phyloP scores from a whole-genome alignment of 768 basidiomycete genomes.

The Russula sp. region DNA sequence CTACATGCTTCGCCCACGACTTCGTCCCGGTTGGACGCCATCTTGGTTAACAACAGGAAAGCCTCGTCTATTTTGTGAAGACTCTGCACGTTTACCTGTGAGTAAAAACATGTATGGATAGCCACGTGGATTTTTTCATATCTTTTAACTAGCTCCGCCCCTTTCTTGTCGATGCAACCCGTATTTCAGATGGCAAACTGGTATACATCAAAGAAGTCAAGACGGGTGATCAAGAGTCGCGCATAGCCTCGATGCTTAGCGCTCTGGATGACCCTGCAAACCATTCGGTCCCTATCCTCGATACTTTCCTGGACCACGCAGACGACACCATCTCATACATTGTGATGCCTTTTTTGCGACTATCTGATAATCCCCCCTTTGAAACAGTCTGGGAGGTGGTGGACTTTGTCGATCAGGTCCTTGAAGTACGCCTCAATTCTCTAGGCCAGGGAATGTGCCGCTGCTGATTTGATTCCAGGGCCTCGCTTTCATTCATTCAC shows the following conservation, averaged over 20 bases:
- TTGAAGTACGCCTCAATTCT: constrained; percentile 1
- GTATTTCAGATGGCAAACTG: constrained; percentile 24
- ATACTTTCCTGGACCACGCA: background rate
- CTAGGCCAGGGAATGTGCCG: background rate
- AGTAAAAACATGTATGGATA: background rate
- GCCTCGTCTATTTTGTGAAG: background rate
- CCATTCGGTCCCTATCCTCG: constrained; percentile 15
- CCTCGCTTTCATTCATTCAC: constrained; percentile 15
- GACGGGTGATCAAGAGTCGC: constrained; percentile 13
- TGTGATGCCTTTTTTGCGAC: constrained; percentile 14
- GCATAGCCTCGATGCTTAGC: constrained; percentile 17
- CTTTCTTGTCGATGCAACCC: constrained; percentile 28
- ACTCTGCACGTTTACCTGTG: background rate
- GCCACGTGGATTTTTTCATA: background rate
- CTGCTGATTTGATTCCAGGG: background rate
- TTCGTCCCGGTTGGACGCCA: constrained; percentile 19
- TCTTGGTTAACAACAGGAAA: constrained; percentile 14
- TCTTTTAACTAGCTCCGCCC: background rate
- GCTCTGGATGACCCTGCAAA: background rate
- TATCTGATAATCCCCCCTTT: background rate
- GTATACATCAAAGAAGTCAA: constrained; percentile 29
- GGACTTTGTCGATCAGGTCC: constrained; percentile 12
- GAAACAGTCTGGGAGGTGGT: background rate
- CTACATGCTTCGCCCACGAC: constrained; percentile 19
- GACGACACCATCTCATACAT: constrained; percentile 9